Base-by-base conservation (phyloP, 371 early-diverging fungal genomes). In the Lichtheimia ramosa region DNA sequence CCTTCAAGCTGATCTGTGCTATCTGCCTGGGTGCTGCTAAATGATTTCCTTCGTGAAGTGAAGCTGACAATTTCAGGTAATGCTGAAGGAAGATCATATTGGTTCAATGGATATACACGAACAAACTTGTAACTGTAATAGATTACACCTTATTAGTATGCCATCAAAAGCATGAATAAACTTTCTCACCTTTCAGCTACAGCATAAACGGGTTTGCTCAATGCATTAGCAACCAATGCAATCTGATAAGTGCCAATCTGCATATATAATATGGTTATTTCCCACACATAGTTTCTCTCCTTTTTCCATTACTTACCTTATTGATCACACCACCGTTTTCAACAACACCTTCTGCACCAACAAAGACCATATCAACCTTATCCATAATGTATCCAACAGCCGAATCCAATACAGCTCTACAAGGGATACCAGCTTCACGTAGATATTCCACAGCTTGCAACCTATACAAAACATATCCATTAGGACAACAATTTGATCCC, bases 291-390 rank as follows among this genome's bases (percentile, higher is more conserved):
- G 59, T 92, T 90, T 83, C 48, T 58, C 23, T 25, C 25, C 25
- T 5, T 34, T 16, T 27, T 16, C 13, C 27, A 8, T 8, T 27
- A 48, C 50, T 71, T 63, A 91, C 88, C 77, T 93, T 92, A 70
- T 97, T 98, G 66, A 98, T 91, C 49, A 98, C 70, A 5, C 99
- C 99, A 27, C 99, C 99, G 67, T 96, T 98, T 74, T 96, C 95
- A 5, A 95, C 95, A 3, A 98, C 95, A 40, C 94, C 99, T 75
- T 98, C 99, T 13, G 97, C 99, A 7, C 99, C 99, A 28, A 96
- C 96, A 63, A 97, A 85, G 0, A 96, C 95, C 85, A 93, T 82
- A 68, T 96, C 94, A 15, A 96, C 92, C 69, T 93, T 89, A 63
- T 92, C 92, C 83, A 98, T 95, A 58, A 94, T 83, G 73, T 92